Conservation (phyloP, 306 rosid species). For the Cotoneaster glaucophyllus region DNA sequence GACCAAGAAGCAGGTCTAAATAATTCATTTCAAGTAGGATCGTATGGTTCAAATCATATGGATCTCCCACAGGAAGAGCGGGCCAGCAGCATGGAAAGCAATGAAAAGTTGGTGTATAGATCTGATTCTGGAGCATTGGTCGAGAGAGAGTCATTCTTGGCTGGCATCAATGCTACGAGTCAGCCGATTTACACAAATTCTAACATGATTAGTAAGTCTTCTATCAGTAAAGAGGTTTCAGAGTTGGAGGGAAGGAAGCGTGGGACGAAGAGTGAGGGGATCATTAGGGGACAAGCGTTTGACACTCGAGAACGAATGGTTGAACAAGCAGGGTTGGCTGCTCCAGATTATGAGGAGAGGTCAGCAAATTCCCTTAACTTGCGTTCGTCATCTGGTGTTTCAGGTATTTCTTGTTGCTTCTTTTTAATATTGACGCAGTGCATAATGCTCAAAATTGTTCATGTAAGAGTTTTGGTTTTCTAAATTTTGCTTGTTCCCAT, state of each 20-base stretch:
- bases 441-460: not conserved
- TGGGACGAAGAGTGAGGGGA: constrained; percentile 27
- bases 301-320: constrained; percentile 35
- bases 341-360: constrained; percentile 30
- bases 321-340: constrained; percentile 31
- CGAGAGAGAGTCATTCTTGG: constrained; percentile 26
- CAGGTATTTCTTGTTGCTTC: constrained; percentile 18
- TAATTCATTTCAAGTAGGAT: constrained; percentile 31
- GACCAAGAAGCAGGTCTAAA: constrained; percentile 35
- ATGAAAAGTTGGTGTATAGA: constrained; percentile 26
- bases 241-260: constrained; percentile 27
- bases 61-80: constrained; percentile 27
- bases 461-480: not conserved
- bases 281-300: constrained; percentile 23
- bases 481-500: not conserved
- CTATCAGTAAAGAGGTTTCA: constrained; percentile 21
- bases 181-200: constrained; percentile 25
- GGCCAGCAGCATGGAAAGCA: constrained; percentile 23
- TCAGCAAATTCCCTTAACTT: constrained; percentile 26
- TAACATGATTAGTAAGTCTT: constrained; percentile 21
- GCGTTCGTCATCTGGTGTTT: constrained; percentile 29
- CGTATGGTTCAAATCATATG: constrained; percentile 33
- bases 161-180: constrained; percentile 19
- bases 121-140: constrained; percentile 24
- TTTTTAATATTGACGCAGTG: not conserved